Base-by-base conservation (phyloP, 169 alveolate genomes). In the Cystoisospora suis region DNA sequence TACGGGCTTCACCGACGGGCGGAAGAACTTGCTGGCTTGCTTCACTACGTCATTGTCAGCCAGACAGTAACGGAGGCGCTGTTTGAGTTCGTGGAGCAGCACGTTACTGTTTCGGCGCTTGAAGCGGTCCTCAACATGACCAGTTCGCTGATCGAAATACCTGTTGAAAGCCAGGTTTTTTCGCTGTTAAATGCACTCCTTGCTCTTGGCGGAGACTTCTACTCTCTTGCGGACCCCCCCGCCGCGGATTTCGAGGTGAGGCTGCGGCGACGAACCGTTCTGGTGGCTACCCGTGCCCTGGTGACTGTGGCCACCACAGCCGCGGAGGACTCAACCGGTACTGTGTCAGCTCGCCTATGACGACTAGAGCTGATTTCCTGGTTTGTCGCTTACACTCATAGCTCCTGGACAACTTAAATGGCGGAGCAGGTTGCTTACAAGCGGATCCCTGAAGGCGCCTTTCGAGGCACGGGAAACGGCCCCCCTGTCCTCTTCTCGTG, bases 71-170 rank as follows among this genome's bases (percentile, higher is more conserved):
- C 83, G 56, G 83, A 36, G 56, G 56, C 83, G 2, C 44, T 72
- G 27, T 72, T 38, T 36, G 47, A 36, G 23, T 72, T 72, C 44
- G 83, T 72, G 15, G 83, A 72, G 45, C 83, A 72, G 56, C 47
- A 38, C 32, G 83, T 72, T 5, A 72, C 83, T 38, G 83, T 42
- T 38, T 47, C 83, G 3, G 83, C 56, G 34, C 83, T 72, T 34
- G 83, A 72, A 38, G 56, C 83, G 17, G 83, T 72, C 23, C 15
- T 72, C 59, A 72, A 72, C 56, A 38, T 56, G 47, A 72, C 83
- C 3, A n/a, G 40, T 17, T 72, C 83, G 3, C 59, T 72, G 3
- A 72, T 72, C 20, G 83, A 72, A 72, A 72, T 72, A 3, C 83
- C 83, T 2, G 0, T 34, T 27, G 83, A 72, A 1, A 72, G 83